These are phyloP conservation scores for Larix sibirica DNA, from an alignment of 83 land plant genomes.

Conservation along the genomic window DNA sequence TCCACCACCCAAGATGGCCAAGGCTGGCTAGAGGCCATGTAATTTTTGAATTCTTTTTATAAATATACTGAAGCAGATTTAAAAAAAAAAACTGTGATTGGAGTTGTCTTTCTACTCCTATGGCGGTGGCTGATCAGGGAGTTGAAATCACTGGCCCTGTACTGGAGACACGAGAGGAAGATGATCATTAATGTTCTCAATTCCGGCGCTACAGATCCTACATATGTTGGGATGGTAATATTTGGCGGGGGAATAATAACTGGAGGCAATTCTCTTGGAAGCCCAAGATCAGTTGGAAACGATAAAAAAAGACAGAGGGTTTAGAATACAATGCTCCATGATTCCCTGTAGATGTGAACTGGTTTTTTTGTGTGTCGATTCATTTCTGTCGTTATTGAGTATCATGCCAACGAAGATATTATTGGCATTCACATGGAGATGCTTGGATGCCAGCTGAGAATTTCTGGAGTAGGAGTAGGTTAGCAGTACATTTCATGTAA, in stretches of 20 bases:
- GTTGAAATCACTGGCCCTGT: constrained; percentile 93
- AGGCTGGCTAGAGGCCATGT: no score
- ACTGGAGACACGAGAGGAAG: constrained; percentile 50
- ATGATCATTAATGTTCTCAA: constrained; percentile 95
- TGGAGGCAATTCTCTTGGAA: constrained; percentile 53
- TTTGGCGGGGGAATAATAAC: background rate
- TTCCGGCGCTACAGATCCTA: constrained; percentile 70
- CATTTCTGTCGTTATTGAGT: constrained; percentile 88
- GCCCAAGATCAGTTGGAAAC: constrained; percentile 67
- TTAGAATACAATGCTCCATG: constrained; percentile 93
- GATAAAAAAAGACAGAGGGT: constrained; percentile 83
- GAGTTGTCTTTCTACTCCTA: constrained; percentile 60
- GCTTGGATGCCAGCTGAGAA: constrained; percentile 49
- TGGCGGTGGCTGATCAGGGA: constrained; percentile 73
- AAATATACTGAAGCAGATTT: no score
- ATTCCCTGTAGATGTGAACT: constrained; percentile 95
- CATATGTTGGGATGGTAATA: constrained; percentile 39
- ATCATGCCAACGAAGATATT: constrained; percentile 83
- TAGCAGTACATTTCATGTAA: background rate
- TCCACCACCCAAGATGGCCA: no score
- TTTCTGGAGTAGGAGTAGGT: no score
- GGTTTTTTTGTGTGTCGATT: constrained; percentile 93
- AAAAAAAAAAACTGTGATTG: constrained; percentile 30
- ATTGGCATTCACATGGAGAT: constrained; percentile 61
- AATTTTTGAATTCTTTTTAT: no score